Base-by-base conservation (phyloP, 352 stramenopile genomes). In the Globisporangium polare region DNA sequence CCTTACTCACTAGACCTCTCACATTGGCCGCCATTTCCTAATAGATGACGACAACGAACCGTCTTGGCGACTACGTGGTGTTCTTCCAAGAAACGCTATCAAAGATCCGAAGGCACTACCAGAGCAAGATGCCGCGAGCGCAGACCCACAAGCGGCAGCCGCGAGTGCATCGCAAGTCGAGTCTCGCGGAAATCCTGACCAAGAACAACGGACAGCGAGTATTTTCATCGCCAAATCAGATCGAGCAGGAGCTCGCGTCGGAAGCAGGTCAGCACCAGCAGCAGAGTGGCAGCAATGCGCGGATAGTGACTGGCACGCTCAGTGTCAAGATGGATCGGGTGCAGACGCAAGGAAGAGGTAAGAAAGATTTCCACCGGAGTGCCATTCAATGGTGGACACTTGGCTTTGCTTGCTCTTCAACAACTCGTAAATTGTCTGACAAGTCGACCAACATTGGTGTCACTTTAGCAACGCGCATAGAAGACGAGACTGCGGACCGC, bases 81-180 rank as follows among this genome's bases (percentile, higher is more conserved):
- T 94, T 91, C 63, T 89, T 92, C 27, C 73, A 90, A 24, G 74
- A 91, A 37, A 92, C 78, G 0, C 73, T 93, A 29, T 46, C 63
- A 26, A 86, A 83, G 59, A 83, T 91, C 42, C 62, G 65, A 4
- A 69, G 71, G 6, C 62, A 80, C 2, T 75, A 78, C 45, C 79
- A 74, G 22, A 78, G 68, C 66, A 90, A 88, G 58, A 56, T 42
- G 37, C 50, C 57, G 13, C 66, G 66, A 5, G 67, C 55, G 0
- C 56, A 73, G 46, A 17, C 49, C 5, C 62, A 61, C 6, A 66
- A 71, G 41, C 73, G 62, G 12, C 65, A 69, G 65, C 66, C 72
- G 3, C 67, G 53, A 9, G 49, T 65, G 20, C 65, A 56, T 0
- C 67, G 75, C 20, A 81, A 78, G 39, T 81, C 69, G 17, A 79